Evolutionary conservation across 176 grass and related monocot species (phyloP).

Genomic region (Ensete glaucum): DNA sequence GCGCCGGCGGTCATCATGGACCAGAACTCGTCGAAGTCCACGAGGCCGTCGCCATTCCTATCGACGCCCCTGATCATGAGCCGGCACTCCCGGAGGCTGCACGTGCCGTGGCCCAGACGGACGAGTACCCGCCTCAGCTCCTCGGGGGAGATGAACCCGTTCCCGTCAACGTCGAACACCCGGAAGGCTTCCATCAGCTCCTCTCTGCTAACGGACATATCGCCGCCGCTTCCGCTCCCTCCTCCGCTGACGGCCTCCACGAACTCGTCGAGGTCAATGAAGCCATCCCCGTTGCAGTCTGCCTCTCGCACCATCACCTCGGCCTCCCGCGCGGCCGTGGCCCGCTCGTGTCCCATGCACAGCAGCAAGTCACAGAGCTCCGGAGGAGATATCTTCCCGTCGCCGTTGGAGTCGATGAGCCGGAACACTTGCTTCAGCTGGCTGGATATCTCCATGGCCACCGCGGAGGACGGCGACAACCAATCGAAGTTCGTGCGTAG

Average conservation of each 20-base stretch:
- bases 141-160: conserved; percentile 25
- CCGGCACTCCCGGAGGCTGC: conserved; percentile 22
- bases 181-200: conserved; percentile 25
- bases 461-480: too few relatives aligned
- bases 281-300: conserved; percentile 8
- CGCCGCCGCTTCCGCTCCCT: background rate
- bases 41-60: conserved; percentile 27
- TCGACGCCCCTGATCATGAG: conserved; percentile 29
- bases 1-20: conserved; percentile 24
- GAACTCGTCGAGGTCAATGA: conserved; percentile 26
- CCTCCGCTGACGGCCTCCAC: conserved; percentile 18
- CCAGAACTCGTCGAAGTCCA: conserved; percentile 32
- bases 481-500: too few relatives aligned
- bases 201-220: background rate
- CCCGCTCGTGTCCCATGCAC: background rate
- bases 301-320: conserved; percentile 10
- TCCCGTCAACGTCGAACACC: conserved; percentile 26
- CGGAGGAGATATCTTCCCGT: background rate
- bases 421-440: background rate
- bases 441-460: too few relatives aligned
- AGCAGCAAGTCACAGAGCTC: background rate
- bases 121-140: conserved; percentile 29
- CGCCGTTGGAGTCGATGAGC: conserved; percentile 2
- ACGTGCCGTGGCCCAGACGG: conserved; percentile 15
- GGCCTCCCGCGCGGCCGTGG: background rate